phyloP scores from a whole-genome alignment of 2,329 filamentous ascomycete species.

The Epichloe brachyelytri region DNA sequence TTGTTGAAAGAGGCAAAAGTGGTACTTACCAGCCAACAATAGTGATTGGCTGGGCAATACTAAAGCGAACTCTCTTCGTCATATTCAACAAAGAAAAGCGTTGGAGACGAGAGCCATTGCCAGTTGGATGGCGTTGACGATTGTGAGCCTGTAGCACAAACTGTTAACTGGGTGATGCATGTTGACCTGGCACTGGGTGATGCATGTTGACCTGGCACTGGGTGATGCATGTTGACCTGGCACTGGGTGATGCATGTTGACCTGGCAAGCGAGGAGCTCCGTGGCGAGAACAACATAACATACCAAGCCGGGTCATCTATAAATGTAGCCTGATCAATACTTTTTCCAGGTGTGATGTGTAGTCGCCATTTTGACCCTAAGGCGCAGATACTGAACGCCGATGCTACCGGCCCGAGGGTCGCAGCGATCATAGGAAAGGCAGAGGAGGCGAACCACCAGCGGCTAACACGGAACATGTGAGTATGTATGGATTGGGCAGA shows the following conservation, averaged over 20 bases:
- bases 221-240: neutral
- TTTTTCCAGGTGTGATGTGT: conserved; percentile 32
- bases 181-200: neutral
- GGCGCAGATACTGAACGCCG: conserved; percentile 76
- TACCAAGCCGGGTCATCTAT: conserved; percentile 61
- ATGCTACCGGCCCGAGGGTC: conserved; percentile 74
- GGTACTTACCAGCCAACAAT: conserved; percentile 60
- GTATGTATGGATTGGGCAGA: neutral
- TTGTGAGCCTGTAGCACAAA: conserved; percentile 44
- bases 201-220: neutral
- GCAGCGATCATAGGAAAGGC: conserved; percentile 70
- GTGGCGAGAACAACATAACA: conserved; percentile 1
- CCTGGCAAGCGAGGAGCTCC: neutral
- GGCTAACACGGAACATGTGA: conserved; percentile 22
- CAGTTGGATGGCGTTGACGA: conserved; percentile 67
- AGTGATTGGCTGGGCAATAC: conserved; percentile 68
- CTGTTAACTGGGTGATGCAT: neutral
- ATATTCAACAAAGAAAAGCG: conserved; percentile 79
- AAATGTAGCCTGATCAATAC: conserved; percentile 35
- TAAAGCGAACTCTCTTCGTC: conserved; percentile 65
- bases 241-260: neutral
- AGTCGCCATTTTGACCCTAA: conserved; percentile 71
- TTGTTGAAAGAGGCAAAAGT: neutral
- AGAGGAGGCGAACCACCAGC: conserved; percentile 52
- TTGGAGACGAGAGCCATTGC: conserved; percentile 67